Evolutionary conservation across 2,329 filamentous ascomycete genomes (phyloP).

Genomic region (Thermoascus crustaceus): DNA sequence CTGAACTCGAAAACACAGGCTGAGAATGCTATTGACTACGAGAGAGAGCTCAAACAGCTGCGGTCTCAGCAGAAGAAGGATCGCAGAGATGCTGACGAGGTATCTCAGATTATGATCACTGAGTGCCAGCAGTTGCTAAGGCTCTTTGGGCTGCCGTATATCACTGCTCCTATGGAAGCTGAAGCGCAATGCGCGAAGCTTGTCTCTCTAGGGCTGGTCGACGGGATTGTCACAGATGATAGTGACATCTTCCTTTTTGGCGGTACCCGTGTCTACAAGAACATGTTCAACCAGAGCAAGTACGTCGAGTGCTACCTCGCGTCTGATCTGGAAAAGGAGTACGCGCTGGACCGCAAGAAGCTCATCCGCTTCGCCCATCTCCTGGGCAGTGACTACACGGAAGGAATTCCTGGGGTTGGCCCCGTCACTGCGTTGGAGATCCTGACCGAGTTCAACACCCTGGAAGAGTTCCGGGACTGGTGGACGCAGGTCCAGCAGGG

Average conservation of each 20-base stretch:
- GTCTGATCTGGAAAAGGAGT: conserved; percentile 76
- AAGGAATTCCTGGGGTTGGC: conserved; percentile 81
- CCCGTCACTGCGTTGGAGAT: conserved; percentile 94
- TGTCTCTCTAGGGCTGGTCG: conserved; percentile 76
- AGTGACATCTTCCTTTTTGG: conserved; percentile 96
- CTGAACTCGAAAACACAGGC: conserved; percentile 66
- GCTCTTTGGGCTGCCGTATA: conserved; percentile 89
- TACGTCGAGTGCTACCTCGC: conserved; percentile 93
- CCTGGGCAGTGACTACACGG: conserved; percentile 88
- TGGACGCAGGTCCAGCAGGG: conserved; percentile 73
- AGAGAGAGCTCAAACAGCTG: conserved; percentile 75
- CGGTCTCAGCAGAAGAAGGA: conserved; percentile 96
- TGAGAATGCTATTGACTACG: conserved; percentile 71
- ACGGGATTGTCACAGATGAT: conserved; percentile 96
- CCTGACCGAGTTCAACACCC: conserved; percentile 70
- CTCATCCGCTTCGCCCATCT: conserved; percentile 87
- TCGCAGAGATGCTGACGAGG: conserved; percentile 88
- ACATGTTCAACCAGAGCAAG: conserved; percentile 99
- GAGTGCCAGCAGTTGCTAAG: conserved; percentile 88
- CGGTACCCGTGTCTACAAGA: conserved; percentile 94
- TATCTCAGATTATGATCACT: conserved; percentile 89
- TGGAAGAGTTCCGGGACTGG: conserved; percentile 78
- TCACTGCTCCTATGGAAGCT: conserved; percentile 97
- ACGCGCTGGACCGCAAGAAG: conserved; percentile 75
- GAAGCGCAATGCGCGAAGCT: conserved; percentile 96